Conservation (phyloP, 2,329 filamentous ascomycete genomes). For the Ophiostoma ulmi region DNA sequence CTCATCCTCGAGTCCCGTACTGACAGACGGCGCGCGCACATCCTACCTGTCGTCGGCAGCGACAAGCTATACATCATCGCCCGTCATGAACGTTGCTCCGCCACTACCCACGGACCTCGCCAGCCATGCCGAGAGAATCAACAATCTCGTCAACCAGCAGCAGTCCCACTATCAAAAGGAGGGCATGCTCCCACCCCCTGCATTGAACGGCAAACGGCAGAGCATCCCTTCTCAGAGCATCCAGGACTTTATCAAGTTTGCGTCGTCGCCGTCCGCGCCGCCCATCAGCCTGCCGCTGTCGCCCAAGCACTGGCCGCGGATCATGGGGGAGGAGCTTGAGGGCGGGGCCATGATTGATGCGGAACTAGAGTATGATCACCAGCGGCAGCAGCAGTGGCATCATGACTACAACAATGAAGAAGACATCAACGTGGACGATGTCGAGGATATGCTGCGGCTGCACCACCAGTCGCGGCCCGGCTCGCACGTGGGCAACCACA, state of each 20-base stretch:
- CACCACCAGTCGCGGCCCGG: conserved; percentile 17
- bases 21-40: conserved; percentile 22
- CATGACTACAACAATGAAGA: not conserved
- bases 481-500: not conserved
- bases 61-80: conserved; percentile 25
- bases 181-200: conserved; percentile 15
- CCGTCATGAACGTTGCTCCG: conserved; percentile 18
- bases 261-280: conserved; percentile 25
- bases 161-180: not conserved
- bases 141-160: not conserved
- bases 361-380: not conserved
- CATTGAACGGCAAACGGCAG: not conserved
- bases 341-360: not conserved
- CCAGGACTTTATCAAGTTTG: conserved; percentile 27
- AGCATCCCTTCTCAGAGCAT: conserved; percentile 23
- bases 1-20: conserved; percentile 20
- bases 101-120: conserved; percentile 7
- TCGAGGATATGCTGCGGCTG: conserved; percentile 13
- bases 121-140: not conserved
- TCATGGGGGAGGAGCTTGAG: not conserved
- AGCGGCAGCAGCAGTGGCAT: not conserved
- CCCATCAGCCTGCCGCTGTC: conserved; percentile 25
- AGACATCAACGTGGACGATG: conserved; percentile 15
- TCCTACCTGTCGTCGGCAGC: conserved; percentile 25
- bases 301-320: conserved; percentile 10